Percentiles rank a stretch among this genome's conserved stretches.
Evolutionary conservation across 176 grass and related monocot genomes (phyloP).

Genomic region (Alopecurus myosuroides): DNA sequence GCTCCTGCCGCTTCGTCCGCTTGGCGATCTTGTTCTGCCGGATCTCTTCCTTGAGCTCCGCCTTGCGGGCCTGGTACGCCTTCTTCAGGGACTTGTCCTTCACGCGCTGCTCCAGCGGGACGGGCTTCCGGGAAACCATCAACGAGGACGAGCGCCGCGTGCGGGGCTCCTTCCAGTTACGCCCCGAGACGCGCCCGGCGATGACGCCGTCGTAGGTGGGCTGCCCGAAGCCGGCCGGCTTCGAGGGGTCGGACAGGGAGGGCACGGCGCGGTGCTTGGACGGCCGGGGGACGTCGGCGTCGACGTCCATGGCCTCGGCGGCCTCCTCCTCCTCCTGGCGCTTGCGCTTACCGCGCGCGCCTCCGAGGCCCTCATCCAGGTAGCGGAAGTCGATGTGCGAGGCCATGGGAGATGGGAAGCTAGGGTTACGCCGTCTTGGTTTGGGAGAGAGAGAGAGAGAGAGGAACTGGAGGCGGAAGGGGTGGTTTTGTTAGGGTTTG

Average conservation of each 20-base stretch:
- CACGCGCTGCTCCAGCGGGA: slow-evolving; percentile 63
- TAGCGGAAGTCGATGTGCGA: slow-evolving; percentile 83
- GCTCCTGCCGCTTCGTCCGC: slow-evolving; percentile 72
- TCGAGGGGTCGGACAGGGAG: slow-evolving; percentile 69
- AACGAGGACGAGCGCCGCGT: slow-evolving; percentile 61
- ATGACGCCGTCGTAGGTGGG: slow-evolving; percentile 92
- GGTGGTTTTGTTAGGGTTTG: slow-evolving; percentile 59
- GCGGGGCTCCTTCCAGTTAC: slow-evolving; percentile 86
- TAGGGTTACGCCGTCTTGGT: not conserved
- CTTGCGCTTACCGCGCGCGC: slow-evolving; percentile 78
- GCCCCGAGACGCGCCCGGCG: slow-evolving; percentile 68
- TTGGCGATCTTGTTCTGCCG: slow-evolving; percentile 75
- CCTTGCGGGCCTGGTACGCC: slow-evolving; percentile 63
- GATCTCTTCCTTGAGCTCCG: slow-evolving; percentile 94
- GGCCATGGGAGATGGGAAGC: slow-evolving; percentile 45
- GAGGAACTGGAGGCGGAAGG: not conserved
- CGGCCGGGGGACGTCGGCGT: slow-evolving; percentile 36
- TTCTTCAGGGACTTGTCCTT: slow-evolving; percentile 83
- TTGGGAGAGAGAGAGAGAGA: not conserved
- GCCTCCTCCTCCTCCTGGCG: slow-evolving; percentile 29
- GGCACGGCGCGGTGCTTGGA: slow-evolving; percentile 66
- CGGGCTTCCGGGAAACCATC: slow-evolving; percentile 47
- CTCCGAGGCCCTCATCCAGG: slow-evolving; percentile 92
- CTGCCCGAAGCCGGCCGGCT: slow-evolving; percentile 65
- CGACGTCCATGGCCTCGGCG: slow-evolving; percentile 64